Percentiles rank a stretch among this genome's conserved stretches.
phyloP scores from a whole-genome alignment of 2,329 filamentous ascomycete genomes.

The Stenocarpella maydis region DNA sequence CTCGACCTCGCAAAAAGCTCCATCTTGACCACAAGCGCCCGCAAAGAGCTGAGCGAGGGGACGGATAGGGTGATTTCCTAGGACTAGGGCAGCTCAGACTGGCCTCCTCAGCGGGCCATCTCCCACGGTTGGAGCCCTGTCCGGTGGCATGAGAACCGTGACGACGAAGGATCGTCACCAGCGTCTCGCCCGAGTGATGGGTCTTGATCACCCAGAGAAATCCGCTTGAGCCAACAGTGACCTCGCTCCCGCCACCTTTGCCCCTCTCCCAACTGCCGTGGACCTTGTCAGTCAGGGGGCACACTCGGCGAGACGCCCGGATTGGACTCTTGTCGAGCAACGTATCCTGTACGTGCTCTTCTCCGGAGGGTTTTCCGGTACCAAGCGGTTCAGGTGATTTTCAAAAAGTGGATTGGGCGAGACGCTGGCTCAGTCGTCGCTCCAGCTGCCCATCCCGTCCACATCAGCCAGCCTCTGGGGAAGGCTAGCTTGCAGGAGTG shows the following conservation, averaged over 20 bases:
- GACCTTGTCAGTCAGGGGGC: conserved; percentile 29
- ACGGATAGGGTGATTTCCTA: not conserved
- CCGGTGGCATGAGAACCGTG: not conserved
- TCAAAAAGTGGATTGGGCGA: conserved; percentile 20
- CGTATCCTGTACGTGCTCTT: not conserved
- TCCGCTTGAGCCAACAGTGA: conserved; percentile 4
- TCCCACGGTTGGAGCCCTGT: not conserved
- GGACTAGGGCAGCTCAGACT: not conserved
- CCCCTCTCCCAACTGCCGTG: conserved; percentile 26
- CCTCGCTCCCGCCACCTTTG: conserved; percentile 7
- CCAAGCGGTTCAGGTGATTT: not conserved
- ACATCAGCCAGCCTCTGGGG: not conserved
- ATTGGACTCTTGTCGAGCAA: not conserved
- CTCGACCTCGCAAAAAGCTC: not conserved
- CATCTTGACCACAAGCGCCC: not conserved
- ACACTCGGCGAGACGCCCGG: conserved; percentile 27
- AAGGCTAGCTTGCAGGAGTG: not conserved
- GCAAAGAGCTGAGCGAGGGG: not conserved
- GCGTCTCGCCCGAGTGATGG: conserved; percentile 16
- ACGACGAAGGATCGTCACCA: conserved; percentile 16
- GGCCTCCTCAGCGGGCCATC: not conserved
- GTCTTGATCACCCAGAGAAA: not conserved
- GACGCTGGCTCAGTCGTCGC: not conserved
- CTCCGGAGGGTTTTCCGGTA: not conserved
- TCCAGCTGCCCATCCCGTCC: not conserved